Evolutionary conservation across 2,329 filamentous ascomycete species (phyloP).

Genomic region (Trichophaea hybrida): DNA sequence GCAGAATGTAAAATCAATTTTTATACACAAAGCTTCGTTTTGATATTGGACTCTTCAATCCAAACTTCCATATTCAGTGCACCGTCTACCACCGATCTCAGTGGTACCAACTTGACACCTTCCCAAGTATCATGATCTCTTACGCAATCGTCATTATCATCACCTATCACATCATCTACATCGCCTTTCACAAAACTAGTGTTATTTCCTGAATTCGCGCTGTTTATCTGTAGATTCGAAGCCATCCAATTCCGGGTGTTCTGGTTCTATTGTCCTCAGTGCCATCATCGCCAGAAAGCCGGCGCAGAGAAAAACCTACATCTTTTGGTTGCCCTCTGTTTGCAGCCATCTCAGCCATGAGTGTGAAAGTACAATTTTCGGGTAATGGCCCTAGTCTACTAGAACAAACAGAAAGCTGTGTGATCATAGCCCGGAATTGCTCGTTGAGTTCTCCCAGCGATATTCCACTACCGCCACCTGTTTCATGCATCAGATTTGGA

Average conservation of each 20-base stretch:
- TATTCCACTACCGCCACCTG: conserved; percentile 4
- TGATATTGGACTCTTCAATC: conserved; percentile 50
- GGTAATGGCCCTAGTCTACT: conserved; percentile 46
- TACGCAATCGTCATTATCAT: conserved; percentile 27
- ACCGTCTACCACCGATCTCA: conserved; percentile 49
- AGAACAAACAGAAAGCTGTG: conserved; percentile 46
- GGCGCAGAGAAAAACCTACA: conserved; percentile 32
- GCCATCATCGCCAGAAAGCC: background rate
- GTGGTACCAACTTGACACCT: conserved; percentile 43
- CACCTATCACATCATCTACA: too few species aligned
- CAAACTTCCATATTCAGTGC: conserved; percentile 54
- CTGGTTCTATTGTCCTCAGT: conserved; percentile 11
- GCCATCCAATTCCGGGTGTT: conserved; percentile 33
- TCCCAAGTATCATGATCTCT: conserved; percentile 32
- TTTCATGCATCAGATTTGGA: conserved; percentile 29
- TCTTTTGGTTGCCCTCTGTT: conserved; percentile 44
- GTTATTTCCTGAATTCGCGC: background rate
- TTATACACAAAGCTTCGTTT: conserved; percentile 27
- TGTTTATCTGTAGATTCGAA: conserved; percentile 18
- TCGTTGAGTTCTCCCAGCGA: conserved; percentile 47
- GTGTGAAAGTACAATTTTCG: conserved; percentile 53
- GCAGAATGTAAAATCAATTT: background rate
- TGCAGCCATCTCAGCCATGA: conserved; percentile 59
- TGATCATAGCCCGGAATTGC: conserved; percentile 53
- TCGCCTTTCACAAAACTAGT: conserved; percentile 24